Conservation (phyloP, 768 basidiomycete species). For the Mycena floridula region DNA sequence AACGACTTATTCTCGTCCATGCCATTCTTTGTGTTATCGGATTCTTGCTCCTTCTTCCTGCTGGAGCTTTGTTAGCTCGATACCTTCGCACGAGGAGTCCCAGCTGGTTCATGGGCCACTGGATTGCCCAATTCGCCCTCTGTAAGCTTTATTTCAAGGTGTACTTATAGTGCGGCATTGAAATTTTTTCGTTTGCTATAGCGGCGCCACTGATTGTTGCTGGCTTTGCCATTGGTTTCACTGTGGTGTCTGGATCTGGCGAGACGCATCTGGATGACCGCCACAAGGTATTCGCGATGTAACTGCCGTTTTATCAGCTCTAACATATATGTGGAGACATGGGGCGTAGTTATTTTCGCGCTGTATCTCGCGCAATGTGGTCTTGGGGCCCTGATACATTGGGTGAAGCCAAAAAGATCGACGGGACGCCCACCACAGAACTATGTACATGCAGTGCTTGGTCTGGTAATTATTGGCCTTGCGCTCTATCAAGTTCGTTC, state of each 20-base stretch:
- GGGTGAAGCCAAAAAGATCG: conserved; percentile 34
- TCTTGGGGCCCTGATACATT: conserved; percentile 50
- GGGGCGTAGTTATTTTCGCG: conserved; percentile 43
- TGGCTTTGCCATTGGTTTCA: conserved; percentile 40
- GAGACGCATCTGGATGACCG: conserved; percentile 32
- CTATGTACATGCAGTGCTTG: conserved; percentile 51
- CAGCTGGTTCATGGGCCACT: conserved; percentile 50
- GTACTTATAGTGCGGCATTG: conserved; percentile 3
- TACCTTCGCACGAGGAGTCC: conserved; percentile 42
- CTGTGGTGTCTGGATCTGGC: conserved; percentile 26
- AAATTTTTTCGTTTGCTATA: too few species aligned
- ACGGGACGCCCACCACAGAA: conserved; percentile 44
- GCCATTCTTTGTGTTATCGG: conserved; percentile 44
- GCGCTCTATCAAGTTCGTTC: conserved; percentile 43
- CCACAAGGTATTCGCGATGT: too few species aligned
- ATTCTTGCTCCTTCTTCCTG: conserved; percentile 47
- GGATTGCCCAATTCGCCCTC: conserved; percentile 40
- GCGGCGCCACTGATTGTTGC: conserved; percentile 35
- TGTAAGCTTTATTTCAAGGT: conserved; percentile 27
- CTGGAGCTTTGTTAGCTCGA: conserved; percentile 48
- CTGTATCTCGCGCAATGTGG: conserved; percentile 43
- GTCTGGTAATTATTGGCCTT: conserved; percentile 42
- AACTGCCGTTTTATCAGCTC: too few species aligned
- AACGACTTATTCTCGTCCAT: conserved; percentile 50
- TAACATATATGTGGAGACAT: too few species aligned